Conservation (phyloP, 108 stramenopile species). For the Ochromonas danica region DNA sequence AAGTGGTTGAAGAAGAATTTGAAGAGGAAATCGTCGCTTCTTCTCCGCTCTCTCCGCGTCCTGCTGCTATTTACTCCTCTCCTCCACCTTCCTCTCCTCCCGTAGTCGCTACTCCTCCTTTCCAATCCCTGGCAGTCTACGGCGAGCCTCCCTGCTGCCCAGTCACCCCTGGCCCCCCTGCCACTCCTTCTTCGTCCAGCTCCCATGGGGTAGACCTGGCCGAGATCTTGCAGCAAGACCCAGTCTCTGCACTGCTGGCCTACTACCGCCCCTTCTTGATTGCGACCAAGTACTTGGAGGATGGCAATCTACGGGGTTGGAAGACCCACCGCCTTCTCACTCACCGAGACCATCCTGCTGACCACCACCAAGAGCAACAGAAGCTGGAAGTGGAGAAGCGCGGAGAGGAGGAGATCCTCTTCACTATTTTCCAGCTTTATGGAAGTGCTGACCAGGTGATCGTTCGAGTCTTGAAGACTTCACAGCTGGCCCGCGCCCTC, state of each 20-base stretch:
- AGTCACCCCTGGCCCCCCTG: constrained; percentile 12
- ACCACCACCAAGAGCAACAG: constrained; percentile 8
- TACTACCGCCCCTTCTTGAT: constrained; percentile 14
- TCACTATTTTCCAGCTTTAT: too few species aligned
- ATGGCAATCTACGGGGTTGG: constrained; percentile 9
- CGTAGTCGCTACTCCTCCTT: constrained; percentile 13
- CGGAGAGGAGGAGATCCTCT: too few species aligned
- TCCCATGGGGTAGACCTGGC: constrained; percentile 12
- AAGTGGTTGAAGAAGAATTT: constrained; percentile 17
- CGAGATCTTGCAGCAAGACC: constrained; percentile 13
- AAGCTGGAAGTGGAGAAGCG: constrained; percentile 1
- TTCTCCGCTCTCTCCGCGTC: constrained; percentile 12
- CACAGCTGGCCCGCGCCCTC: too few species aligned
- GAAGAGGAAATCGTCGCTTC: constrained; percentile 14
- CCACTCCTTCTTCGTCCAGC: constrained; percentile 13
- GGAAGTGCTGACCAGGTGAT: too few species aligned
- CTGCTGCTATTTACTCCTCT: constrained; percentile 15
- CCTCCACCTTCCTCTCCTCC: constrained; percentile 12
- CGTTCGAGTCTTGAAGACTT: too few species aligned
- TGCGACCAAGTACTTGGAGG: constrained; percentile 13
- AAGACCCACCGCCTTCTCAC: constrained; percentile 8
- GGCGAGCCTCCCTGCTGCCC: constrained; percentile 11
- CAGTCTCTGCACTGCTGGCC: constrained; percentile 12
- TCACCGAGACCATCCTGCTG: constrained; percentile 8
- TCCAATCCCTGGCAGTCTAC: constrained; percentile 13